Base-by-base conservation (phyloP, 371 early-diverging fungal genomes). In the Mucor lusitanicus region DNA sequence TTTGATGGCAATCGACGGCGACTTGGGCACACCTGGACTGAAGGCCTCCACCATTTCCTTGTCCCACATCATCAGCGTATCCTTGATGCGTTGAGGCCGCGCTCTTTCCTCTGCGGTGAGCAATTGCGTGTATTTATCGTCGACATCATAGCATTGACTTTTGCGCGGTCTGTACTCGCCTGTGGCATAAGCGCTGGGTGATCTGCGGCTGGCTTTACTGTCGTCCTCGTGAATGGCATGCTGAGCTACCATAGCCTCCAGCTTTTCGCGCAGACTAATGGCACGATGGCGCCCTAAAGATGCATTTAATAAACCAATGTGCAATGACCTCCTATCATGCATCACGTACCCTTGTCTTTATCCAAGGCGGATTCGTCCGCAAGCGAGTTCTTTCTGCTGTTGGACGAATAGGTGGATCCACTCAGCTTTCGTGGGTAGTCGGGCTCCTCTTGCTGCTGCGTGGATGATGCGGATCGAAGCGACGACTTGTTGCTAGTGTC, bases 171-270 rank as follows among this genome's bases (percentile, higher is more conserved):
- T 17, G 42, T 30, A 32, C 13, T 69, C 33, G 3, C 44, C 15
- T 8, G 33, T 12, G 9, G 32, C 5, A 48, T 61, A 46, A 21
- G 12, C 50, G 50, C 25, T 28, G 17, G 42, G 59, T 44, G 50
- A 25, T 33, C 28, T 33, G 21, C 35, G 48, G 1, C 30, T 30
- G 9, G 46, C 23, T 33, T 28, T 44, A 19, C 17, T 46, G 37
- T 63, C 56, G 33, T 73, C 70, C 28, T 69, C 72, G 8, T 67
- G 56, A 35, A 77, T 74, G 11, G 70, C 55, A 35, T 77, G 72
- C 25, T 72, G 69, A 27, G 75, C 78, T 35, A 75, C 78, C 71
- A 77, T 72, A 3, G 70, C 70, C n/a, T 77, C 69, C 17, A 77
- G 33, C 44, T 69, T 71, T 37, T 74, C 78, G 19, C 59, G 66